Base-by-base conservation (phyloP, 2,329 filamentous ascomycete genomes). In the Phialophora chinensis region DNA sequence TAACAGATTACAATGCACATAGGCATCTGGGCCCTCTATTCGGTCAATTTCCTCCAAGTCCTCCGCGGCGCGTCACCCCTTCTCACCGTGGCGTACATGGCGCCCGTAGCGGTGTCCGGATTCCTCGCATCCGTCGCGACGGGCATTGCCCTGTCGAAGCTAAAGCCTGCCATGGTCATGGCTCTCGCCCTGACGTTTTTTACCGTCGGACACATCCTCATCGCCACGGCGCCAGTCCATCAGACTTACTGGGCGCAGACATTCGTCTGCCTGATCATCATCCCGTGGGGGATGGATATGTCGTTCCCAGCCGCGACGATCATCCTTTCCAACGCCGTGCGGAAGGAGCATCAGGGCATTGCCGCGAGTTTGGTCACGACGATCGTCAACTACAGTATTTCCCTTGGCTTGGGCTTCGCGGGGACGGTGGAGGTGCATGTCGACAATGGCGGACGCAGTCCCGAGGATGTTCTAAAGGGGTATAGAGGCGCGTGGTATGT, bases 321-420 rank as follows among this genome's bases (percentile, higher is more conserved):
- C 12, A 82, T 90, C 33, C 78, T 91, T 8, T 86, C 83, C 33
- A 84, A 89, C 69, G 78, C 78, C 1, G 78, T 84, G 31, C 70
- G 75, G 10, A 77, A 78, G 33, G 75, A 82, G 60, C 79, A 83
- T 60, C 84, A 86, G 69, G 84, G 84, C 4, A 78, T 85, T 17
- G 83, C 83, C 2, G 83, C 83, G 0, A 86, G 82, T 20, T 74
- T 91, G 5, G 85, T 90, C 35, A 87, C 84, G 65, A 90, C 88
- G 0, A 80, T 89, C 11, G 85, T 91, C 67, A 90, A 91, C 75
- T 91, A 91, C 73, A 85, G 84, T 65, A 90, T 91, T 38, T 87
- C 86, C 1, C 75, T 91, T 2, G 87, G 86, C 0, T 79, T 91
- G 0, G 89, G 88, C 0, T 83, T 91, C 54, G 88, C 88, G 0